A percentile compares a stretch with the other conserved stretches of the same genome.
Conservation (phyloP, 1,139 yeast genomes). For the Taiozyma sp. region DNA sequence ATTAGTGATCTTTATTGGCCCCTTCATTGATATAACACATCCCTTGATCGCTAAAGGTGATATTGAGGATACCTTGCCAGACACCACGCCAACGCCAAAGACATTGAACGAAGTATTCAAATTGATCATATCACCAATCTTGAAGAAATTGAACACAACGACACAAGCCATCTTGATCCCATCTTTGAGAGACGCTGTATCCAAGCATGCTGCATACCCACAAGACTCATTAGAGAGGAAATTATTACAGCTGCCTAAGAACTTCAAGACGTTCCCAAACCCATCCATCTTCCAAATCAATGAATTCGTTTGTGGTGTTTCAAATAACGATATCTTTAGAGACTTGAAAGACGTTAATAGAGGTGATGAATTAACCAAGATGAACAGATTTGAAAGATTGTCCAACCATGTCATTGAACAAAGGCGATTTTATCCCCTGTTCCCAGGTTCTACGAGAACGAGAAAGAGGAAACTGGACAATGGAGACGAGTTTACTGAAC, state of each 20-base stretch:
- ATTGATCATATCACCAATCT: constrained; percentile 53
- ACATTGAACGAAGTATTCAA: constrained; percentile 74
- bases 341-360: constrained; percentile 62
- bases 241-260: constrained; percentile 59
- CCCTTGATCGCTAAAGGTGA: constrained; percentile 57
- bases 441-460: constrained; percentile 60
- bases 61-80: constrained; percentile 25
- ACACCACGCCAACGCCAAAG: constrained; percentile 27
- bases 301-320: constrained; percentile 69
- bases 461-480: constrained; percentile 20
- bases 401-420: constrained; percentile 69
- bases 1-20: constrained; percentile 71
- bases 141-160: constrained; percentile 48
- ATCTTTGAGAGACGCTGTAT: constrained; percentile 60
- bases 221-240: constrained; percentile 76
- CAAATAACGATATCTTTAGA: constrained; percentile 72
- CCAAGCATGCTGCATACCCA: constrained; percentile 84
- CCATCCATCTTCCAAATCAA: constrained; percentile 82
- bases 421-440: constrained; percentile 77
- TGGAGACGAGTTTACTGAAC: constrained; percentile 26
- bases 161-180: constrained; percentile 73
- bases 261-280: constrained; percentile 75
- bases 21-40: constrained; percentile 76
- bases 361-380: constrained; percentile 30
- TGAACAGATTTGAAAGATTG: constrained; percentile 69